Evolutionary conservation across 2,329 filamentous ascomycete genomes (phyloP), one percentile per base, ranked within the genome.

Genomic region (Colletotrichum melonis): DNA sequence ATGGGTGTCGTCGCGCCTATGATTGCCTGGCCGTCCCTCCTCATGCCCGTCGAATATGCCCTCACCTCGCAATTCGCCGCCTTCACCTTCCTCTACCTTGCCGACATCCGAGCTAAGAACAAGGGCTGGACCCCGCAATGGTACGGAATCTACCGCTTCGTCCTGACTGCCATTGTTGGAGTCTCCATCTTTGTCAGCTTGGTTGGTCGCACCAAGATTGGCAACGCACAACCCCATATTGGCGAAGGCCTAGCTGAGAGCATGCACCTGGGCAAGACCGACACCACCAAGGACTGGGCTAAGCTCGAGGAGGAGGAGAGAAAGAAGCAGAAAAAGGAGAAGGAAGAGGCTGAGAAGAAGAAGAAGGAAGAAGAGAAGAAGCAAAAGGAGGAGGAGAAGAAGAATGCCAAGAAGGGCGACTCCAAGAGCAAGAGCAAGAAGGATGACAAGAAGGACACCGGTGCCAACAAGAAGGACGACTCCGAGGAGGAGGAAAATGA

Each of bases 101-200:
- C 92, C 73, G 95, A 98, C 80, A 88, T 93, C 8, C 89, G 92
- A 32, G 94, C 94, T 16, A 89, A 92, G 9, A 88, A 89, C 64
- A 86, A 87, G 54, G 95, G 95, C 76, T 97, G 94, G 92, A 92
- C 93, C 3, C 95, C 95, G 28, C 80, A 87, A 49, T 98, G 95
- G 95, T 98, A 98, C 82, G 89, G 88, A 73, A 93, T 92, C 63
- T 98, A 98, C 86, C 94, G 96, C 42, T 98, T 98, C 83, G 92
- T 97, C 9, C 88, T 98, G 77, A 98, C 96, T 2, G 96, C 95
- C 81, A 89, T 98, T 74, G 95, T 98, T 32, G 95, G 96, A 52
- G 87, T 90, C 56, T 92, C 93, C 75, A 96, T 98, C 77, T 91
- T 97, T 55, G 85, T 94, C 77, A 96, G 91, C 75, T 86, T 98